A percentile compares a stretch with the other conserved stretches of the same genome.
These are phyloP conservation scores for Cyclotella kingstonii DNA, from an alignment of 108 stramenopile species.

Conservation along the genomic window DNA sequence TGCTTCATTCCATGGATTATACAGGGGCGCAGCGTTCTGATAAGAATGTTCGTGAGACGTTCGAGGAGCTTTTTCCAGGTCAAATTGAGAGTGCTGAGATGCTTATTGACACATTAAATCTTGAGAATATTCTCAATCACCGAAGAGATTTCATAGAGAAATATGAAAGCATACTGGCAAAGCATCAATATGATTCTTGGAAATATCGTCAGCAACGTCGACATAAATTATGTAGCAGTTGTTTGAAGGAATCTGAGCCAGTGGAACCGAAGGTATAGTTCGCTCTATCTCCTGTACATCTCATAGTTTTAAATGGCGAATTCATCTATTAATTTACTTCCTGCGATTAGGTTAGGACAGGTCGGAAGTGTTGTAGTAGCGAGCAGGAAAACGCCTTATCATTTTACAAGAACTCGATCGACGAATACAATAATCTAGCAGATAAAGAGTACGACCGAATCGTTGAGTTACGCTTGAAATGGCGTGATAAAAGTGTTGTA, in stretches of 20 bases:
- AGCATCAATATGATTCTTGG: slow-evolving; percentile 28
- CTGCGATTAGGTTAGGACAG: slow-evolving; percentile 9
- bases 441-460: slow-evolving; percentile 21
- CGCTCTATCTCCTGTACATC: neutral
- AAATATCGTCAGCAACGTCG: slow-evolving; percentile 9
- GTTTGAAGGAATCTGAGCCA: slow-evolving; percentile 5
- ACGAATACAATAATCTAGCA: slow-evolving; percentile 7
- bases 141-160: slow-evolving; percentile 35
- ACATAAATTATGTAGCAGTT: neutral
- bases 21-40: slow-evolving; percentile 41
- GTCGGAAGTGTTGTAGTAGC: slow-evolving; percentile 16
- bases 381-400: slow-evolving; percentile 18
- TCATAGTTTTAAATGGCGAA: neutral
- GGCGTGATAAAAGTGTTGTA: neutral
- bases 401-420: slow-evolving; percentile 22
- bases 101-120: slow-evolving; percentile 44
- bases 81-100: slow-evolving; percentile 55
- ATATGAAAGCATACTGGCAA: slow-evolving; percentile 46
- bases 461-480: slow-evolving; percentile 25
- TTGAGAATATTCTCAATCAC: slow-evolving; percentile 29
- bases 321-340: neutral
- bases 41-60: slow-evolving; percentile 46
- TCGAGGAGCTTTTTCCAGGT: slow-evolving; percentile 59
- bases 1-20: neutral
- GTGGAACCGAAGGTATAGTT: slow-evolving; percentile 23